Evolutionary conservation across 2,329 filamentous ascomycete genomes (phyloP).

Genomic region (Didymella sp.): DNA sequence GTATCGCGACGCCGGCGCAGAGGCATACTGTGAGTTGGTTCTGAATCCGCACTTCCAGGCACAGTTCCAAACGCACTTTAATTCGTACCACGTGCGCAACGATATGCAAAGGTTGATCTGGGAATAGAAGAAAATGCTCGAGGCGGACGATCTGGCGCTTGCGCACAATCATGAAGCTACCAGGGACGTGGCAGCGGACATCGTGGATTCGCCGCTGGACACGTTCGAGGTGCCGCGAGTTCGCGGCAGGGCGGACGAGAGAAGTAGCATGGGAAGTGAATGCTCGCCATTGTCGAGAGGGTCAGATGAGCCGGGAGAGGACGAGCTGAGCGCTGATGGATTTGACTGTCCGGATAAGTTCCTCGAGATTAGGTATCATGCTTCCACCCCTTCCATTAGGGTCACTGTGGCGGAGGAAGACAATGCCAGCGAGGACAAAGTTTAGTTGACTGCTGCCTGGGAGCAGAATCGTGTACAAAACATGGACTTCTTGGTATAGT

Average conservation of each 20-base stretch:
- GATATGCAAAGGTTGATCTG: not conserved
- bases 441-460: not conserved
- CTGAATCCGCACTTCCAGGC: not conserved
- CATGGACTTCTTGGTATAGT: not conserved
- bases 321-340: not conserved
- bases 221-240: too few relatives aligned
- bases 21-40: not conserved
- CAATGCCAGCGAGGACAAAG: not conserved
- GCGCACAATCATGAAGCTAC: not conserved
- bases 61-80: not conserved
- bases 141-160: not conserved
- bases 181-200: not conserved
- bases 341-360: not conserved
- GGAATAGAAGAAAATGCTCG: not conserved
- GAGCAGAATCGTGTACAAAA: not conserved
- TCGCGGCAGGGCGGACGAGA: too few relatives aligned
- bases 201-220: not conserved
- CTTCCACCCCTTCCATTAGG: not conserved
- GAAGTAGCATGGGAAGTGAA: not conserved
- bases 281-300: not conserved
- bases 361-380: not conserved
- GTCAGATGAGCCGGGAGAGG: not conserved
- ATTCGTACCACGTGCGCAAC: slow-evolving; percentile 12
- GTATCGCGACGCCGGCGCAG: not conserved
- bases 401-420: not conserved